Conservation (phyloP, 768 basidiomycete genomes). For the Cyathus striatus region DNA sequence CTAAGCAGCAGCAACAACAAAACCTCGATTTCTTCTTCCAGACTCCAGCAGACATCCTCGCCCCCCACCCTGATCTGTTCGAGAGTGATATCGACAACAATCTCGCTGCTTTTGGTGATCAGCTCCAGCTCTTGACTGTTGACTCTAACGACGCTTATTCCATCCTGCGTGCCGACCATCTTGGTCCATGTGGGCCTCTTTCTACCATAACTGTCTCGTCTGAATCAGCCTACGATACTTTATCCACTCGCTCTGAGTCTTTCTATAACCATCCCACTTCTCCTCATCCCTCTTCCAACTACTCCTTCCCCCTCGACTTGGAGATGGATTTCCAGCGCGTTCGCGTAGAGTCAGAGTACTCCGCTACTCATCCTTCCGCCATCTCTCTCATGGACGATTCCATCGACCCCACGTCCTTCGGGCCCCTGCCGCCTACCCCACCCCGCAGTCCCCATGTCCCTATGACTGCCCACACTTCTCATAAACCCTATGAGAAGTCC, state of each 20-base stretch:
- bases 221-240: constrained; percentile 69
- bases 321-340: constrained; percentile 71
- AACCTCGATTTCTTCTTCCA: constrained; percentile 66
- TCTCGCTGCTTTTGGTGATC: constrained; percentile 64
- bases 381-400: constrained; percentile 32
- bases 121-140: constrained; percentile 59
- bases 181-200: constrained; percentile 64
- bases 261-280: constrained; percentile 62
- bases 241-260: constrained; percentile 65
- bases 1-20: constrained; percentile 28
- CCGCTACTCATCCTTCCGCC: constrained; percentile 30
- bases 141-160: constrained; percentile 62
- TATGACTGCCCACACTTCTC: constrained; percentile 18
- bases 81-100: constrained; percentile 75
- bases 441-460: constrained; percentile 43
- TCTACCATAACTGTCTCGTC: constrained; percentile 78
- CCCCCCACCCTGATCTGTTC: constrained; percentile 78
- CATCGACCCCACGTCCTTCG: constrained; percentile 56
- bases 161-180: constrained; percentile 48
- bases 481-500: constrained; percentile 27
- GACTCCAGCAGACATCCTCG: constrained; percentile 64
- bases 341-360: constrained; percentile 58
- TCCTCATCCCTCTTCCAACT: constrained; percentile 33
- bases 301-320: constrained; percentile 59
- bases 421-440: constrained; percentile 51